Conservation (phyloP, 805 yeast species). For the Nakazawaea peltata region DNA sequence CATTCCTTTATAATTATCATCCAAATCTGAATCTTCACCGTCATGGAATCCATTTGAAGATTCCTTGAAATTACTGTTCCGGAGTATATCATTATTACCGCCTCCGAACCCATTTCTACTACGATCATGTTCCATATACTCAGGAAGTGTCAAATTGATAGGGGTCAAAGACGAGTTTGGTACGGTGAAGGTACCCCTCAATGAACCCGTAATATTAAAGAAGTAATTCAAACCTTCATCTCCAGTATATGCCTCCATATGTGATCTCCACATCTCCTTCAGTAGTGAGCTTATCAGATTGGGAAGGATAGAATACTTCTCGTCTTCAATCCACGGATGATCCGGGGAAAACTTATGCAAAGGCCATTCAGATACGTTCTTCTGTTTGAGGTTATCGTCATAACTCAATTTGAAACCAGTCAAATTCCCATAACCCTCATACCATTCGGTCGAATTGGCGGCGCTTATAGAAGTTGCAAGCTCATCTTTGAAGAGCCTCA, state of each 20-base stretch:
- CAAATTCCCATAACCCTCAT: conserved; percentile 55
- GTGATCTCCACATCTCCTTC: conserved; percentile 39
- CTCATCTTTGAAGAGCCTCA: conserved; percentile 28
- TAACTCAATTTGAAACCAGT: conserved; percentile 69
- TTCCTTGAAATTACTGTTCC: conserved; percentile 5
- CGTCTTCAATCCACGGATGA: conserved; percentile 36
- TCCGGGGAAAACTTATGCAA: conserved; percentile 24
- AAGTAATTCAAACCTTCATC: conserved; percentile 16
- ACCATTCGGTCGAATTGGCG: conserved; percentile 30
- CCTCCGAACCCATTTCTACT: too few species aligned
- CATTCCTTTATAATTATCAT: background rate
- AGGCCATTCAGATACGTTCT: conserved; percentile 49
- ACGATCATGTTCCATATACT: conserved; percentile 17
- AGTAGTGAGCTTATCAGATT: conserved; percentile 42
- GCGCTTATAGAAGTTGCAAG: conserved; percentile 21
- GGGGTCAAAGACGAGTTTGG: conserved; percentile 12
- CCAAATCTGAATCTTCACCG: conserved; percentile 1
- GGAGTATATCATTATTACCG: too few species aligned
- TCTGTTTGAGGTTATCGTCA: conserved; percentile 40
- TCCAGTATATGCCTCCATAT: background rate
- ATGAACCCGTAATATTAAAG: conserved; percentile 40
- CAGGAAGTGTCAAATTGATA: conserved; percentile 23
- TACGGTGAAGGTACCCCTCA: conserved; percentile 33
- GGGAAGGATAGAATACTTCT: conserved; percentile 53
- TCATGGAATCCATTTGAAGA: conserved; percentile 7